Conservation (phyloP, 202 grass and related monocot species). For the Setaria italica region DNA sequence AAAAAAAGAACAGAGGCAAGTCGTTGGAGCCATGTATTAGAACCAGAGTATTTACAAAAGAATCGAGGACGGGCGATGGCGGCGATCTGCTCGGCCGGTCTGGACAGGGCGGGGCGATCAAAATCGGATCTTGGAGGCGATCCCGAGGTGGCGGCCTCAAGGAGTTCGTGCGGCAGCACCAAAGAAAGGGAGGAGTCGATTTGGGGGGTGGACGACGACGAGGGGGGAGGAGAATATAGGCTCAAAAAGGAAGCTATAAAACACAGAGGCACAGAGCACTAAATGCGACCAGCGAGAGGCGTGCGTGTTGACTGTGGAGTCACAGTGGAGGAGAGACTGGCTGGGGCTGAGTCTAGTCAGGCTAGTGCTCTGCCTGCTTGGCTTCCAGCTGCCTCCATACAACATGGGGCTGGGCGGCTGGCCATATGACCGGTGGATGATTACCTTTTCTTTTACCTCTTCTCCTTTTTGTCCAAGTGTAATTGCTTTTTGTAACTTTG, state of each 20-base stretch:
- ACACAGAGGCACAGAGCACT: not conserved
- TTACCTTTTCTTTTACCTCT: constrained; percentile 8
- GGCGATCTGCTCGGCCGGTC: not conserved
- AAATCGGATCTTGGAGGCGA: constrained; percentile 35
- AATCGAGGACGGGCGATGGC: not conserved
- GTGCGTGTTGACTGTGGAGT: constrained; percentile 5
- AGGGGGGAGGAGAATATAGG: not conserved
- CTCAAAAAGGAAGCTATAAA: not conserved
- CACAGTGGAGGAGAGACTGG: not conserved
- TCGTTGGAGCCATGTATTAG: not conserved
- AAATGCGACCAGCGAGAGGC: not conserved
- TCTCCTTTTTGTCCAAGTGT: constrained; percentile 24
- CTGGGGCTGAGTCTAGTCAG: not conserved
- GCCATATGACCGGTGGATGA: not conserved
- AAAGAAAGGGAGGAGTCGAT: constrained; percentile 24
- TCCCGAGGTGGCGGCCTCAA: constrained; percentile 32
- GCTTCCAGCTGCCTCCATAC: constrained; percentile 3
- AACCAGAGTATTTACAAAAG: constrained; percentile 20
- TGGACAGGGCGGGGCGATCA: not conserved
- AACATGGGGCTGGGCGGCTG: not conserved
- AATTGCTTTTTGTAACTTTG: constrained; percentile 43
- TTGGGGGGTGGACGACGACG: constrained; percentile 16
- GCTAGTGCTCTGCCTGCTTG: constrained; percentile 33
- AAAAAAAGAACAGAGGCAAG: constrained; percentile 15
- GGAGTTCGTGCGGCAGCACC: constrained; percentile 29